A percentile compares a stretch with the other conserved stretches of the same genome.
phyloP scores from a whole-genome alignment of 192 early-diverging fungal species.

The Mortierella antarctica region DNA sequence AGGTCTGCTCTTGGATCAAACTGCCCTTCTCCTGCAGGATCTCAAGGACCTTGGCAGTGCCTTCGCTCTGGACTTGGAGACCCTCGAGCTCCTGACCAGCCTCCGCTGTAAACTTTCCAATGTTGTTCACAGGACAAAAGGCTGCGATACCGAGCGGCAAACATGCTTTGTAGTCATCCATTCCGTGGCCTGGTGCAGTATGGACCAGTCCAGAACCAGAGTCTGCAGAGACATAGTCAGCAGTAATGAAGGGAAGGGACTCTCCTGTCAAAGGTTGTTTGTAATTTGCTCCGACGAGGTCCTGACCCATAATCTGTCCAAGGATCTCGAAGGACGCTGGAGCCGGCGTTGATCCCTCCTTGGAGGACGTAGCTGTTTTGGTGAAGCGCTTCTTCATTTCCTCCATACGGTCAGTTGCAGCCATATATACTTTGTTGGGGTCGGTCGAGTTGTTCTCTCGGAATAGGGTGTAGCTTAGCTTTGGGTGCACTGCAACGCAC shows the following conservation, averaged over 20 bases:
- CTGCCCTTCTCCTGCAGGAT: conserved; percentile 46
- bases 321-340: conserved; percentile 7
- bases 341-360: background rate
- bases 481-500: conserved; percentile 42
- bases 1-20: conserved; percentile 61
- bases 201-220: conserved; percentile 82
- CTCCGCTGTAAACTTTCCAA: conserved; percentile 72
- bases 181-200: conserved; percentile 83
- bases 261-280: conserved; percentile 61
- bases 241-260: conserved; percentile 65
- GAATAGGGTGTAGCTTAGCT: conserved; percentile 38
- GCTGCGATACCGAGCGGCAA: conserved; percentile 63
- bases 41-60: conserved; percentile 65
- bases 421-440: conserved; percentile 24
- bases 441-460: conserved; percentile 9
- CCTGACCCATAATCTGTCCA: conserved; percentile 49
- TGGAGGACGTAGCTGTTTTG: background rate
- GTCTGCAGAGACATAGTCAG: conserved; percentile 74
- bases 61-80: conserved; percentile 66
- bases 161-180: conserved; percentile 80
- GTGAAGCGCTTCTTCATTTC: conserved; percentile 37
- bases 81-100: conserved; percentile 71
- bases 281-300: conserved; percentile 68
- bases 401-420: conserved; percentile 37
- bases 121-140: conserved; percentile 77